Evolutionary conservation across 257 asterid genomes (phyloP), one percentile per base, ranked within the genome.

Genomic region (Fraxinus anomala): DNA sequence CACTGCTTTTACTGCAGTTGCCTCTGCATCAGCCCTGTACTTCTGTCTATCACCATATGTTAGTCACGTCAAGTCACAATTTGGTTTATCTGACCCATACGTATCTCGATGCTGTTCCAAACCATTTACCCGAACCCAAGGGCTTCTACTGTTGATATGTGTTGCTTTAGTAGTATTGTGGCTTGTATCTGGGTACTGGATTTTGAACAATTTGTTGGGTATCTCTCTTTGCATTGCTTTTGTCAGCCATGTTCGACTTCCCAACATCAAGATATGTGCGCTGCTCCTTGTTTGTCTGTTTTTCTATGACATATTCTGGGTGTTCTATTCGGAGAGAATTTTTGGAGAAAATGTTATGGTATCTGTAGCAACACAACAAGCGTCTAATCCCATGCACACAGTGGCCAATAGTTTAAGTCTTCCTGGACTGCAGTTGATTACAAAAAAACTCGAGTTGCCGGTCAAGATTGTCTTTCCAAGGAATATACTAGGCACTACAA

Each of bases 321-420:
- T 95, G 75, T 95, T 93, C 84, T 95, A 78, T 76, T 95, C 99
- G 0, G 97, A 95, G 88, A 93, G 97, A 72, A 83, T 95, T 85
- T 95, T 95, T 72, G 99, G 98, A 65, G 97, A 93, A 76, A 95
- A 95, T 67, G 98, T 95, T 79, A 95, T 95, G 99, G 97, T 95
- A 73, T 90, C 97, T 7, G 99, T 95, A 73, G 99, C 98, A 31
- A 95, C 97, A 1, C 98, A 95, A 75, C 94, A 93, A 75, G 97
- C 97, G 24, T 88, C 96, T 68, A 95, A 95, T 85, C 99, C 98
- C 2, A 91, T 93, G 1, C 99, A 91, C 78, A 95, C 92, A 4
- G 98, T 95, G 36, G 99, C 96, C 56, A 77, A 89, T 85, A 92
- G 97, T 81, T 89, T 95, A 84, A 93, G 89, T 80, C 98, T 95